Evolutionary conservation across 257 asterid species (phyloP), one percentile per base, ranked within the genome.

Genomic region (Thymus mandschuricus): DNA sequence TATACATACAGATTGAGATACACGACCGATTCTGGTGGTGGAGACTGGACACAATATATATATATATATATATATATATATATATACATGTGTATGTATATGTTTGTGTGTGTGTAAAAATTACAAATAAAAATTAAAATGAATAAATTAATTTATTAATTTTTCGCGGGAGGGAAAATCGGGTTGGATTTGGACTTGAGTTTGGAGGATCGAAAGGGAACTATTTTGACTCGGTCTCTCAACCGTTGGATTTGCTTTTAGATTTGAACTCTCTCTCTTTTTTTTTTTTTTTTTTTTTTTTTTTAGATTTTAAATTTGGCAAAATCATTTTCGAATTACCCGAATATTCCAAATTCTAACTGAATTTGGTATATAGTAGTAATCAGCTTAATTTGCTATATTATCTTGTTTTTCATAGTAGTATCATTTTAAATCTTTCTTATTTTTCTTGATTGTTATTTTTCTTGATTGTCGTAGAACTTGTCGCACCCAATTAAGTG

Each of bases 121-220:
- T 21, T 21, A 21, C 21, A 21, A 21, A 21, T 21, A 21, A 21
- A 21, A 21, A 21, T 21, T 21, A 21, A 21, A 21, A 21, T 21
- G 21, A 21, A 21, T 21, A 21, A 21, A 21, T 21, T 21, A 21
- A 21, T 21, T 21, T 0, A 21, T 21, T 21, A 21, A 59, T 64
- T 76, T 55, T 64, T 56, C 45, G 75, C 69, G 60, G 68, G 79
- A 75, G 65, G 72, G 72, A 75, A 40, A 68, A 68, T 72, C 52
- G 29, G 78, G 72, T 68, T 78, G 49, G 75, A 69, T 81, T 66
- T 74, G 63, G 69, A 79, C 58, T 66, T 52, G 43, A 46, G 33
- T 54, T 73, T 56, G 5, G 52, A 41, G 43, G 63, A 10, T 28
- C 7, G 64, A 49, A 35, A 35, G 29, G n/a, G 21, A 52, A 50